Conservation (phyloP, 2,329 filamentous ascomycete genomes). For the Grosmannia serpens region DNA sequence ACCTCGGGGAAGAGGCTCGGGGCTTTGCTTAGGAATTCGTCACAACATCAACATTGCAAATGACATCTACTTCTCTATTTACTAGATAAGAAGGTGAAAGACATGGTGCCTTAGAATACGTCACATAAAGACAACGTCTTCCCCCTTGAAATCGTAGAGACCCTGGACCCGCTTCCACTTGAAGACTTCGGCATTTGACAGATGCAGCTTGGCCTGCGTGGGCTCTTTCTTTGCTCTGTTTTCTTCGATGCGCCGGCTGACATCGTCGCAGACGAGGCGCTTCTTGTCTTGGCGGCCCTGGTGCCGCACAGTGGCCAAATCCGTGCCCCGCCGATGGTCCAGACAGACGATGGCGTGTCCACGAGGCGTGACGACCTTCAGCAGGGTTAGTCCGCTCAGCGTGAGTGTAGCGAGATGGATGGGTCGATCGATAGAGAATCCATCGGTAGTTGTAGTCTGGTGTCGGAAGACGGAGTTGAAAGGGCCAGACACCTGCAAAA, state of each 20-base stretch:
- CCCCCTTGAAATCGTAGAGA: not conserved
- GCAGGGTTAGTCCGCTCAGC: constrained; percentile 10
- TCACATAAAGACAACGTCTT: not conserved
- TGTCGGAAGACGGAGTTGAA: constrained; percentile 15
- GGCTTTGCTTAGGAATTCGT: no score
- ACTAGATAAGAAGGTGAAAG: no score
- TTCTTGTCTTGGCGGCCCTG: constrained; percentile 2
- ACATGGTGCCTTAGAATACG: not conserved
- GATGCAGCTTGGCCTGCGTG: not conserved
- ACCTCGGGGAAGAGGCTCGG: no score
- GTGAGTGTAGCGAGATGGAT: constrained; percentile 10
- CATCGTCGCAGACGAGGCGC: constrained; percentile 1
- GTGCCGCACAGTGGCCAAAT: not conserved
- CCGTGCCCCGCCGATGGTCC: not conserved
- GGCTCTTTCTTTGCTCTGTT: not conserved
- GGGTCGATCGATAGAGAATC: constrained; percentile 16
- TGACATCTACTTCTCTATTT: no score
- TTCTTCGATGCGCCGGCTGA: not conserved
- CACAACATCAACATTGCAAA: no score
- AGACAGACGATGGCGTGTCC: constrained; percentile 3
- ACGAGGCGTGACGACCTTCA: constrained; percentile 7
- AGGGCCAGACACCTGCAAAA: constrained; percentile 14
- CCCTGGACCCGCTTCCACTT: not conserved
- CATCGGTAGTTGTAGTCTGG: constrained; percentile 3
- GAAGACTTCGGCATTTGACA: not conserved